Conservation (phyloP, 805 yeast species). For the Metschnikowia corniflorae region DNA sequence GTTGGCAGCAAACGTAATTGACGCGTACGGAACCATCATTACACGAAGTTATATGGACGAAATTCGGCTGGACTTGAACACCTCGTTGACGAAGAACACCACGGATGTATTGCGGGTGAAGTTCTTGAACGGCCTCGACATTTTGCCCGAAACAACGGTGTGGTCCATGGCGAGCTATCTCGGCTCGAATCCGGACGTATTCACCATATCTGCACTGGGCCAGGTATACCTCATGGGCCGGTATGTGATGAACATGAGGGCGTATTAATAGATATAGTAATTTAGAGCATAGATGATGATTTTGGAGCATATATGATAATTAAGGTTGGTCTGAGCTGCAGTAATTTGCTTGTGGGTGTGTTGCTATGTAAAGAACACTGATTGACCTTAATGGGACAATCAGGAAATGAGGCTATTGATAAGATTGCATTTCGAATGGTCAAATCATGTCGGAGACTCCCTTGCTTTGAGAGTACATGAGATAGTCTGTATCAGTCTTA, state of each 20-base stretch:
- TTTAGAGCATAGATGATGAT: no score
- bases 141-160: conserved; percentile 21
- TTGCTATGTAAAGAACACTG: no score
- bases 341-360: no score
- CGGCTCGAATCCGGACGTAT: conserved; percentile 11
- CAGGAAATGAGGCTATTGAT: no score
- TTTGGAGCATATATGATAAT: no score
- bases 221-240: conserved; percentile 26
- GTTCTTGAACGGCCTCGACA: conserved; percentile 32
- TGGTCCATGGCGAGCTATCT: conserved; percentile 30
- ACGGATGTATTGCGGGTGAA: conserved; percentile 23
- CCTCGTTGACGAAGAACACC: not conserved
- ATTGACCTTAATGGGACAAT: no score
- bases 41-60: conserved; percentile 16
- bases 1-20: conserved; percentile 37
- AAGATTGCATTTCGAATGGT: no score
- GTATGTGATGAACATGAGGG: conserved; percentile 31
- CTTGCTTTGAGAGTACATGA: no score
- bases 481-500: no score
- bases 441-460: no score
- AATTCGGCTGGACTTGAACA: not conserved
- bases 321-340: no score
- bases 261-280: no score
- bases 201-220: conserved; percentile 21
- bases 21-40: conserved; percentile 33